A percentile compares a stretch with the other conserved stretches of the same genome.
These are phyloP conservation scores for Lentinula guzmanii DNA, from an alignment of 768 basidiomycete genomes.

Conservation along the genomic window DNA sequence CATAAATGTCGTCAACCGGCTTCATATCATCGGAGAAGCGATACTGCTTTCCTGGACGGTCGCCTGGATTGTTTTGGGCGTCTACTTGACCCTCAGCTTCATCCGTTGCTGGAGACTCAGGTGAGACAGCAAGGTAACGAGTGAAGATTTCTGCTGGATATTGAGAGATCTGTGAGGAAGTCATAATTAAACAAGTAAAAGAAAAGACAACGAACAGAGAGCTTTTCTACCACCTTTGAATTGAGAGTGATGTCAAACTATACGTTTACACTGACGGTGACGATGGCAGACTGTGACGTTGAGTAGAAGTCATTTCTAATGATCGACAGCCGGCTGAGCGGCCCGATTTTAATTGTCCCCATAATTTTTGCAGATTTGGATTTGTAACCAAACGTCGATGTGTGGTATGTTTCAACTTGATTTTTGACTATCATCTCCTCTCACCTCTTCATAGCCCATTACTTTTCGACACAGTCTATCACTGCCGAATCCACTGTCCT, in stretches of 20 bases:
- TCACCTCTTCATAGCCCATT: background rate
- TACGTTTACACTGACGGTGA: background rate
- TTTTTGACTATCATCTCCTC: background rate
- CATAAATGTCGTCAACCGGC: background rate
- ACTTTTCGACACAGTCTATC: background rate
- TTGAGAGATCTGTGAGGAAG: background rate
- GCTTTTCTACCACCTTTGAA: background rate
- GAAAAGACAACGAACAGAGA: background rate
- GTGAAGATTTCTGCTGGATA: background rate
- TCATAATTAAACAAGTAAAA: background rate
- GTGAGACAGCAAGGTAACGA: background rate
- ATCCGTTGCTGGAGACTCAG: background rate
- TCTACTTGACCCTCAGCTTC: background rate
- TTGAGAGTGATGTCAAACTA: background rate
- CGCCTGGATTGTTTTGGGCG: background rate
- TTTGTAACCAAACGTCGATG: background rate
- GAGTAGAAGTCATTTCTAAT: no score
- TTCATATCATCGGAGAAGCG: background rate
- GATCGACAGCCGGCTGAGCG: no score
- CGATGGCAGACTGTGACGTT: no score
- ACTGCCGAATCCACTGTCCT: background rate
- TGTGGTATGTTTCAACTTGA: background rate
- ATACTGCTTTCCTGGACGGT: background rate
- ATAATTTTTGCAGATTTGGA: background rate
- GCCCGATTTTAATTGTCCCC: background rate